phyloP scores from a whole-genome alignment of 495 filamentous ascomycete genomes.

The Hyaloscypha bicolor region DNA sequence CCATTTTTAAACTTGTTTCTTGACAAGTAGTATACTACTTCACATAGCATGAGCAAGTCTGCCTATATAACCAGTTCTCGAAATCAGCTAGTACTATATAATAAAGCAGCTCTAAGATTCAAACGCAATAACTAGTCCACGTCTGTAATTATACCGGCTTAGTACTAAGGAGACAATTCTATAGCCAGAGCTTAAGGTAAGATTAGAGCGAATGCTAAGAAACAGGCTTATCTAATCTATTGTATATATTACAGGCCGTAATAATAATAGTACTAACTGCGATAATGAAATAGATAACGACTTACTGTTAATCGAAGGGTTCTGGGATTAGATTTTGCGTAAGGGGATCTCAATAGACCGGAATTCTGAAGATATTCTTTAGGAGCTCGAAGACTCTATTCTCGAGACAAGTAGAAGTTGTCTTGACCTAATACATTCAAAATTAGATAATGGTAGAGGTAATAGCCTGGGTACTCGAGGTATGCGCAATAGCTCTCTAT shows the following conservation, averaged over 20 bases:
- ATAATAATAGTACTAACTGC: background rate
- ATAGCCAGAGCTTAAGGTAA: background rate
- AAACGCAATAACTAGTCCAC: background rate
- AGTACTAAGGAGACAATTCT: background rate
- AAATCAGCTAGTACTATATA: background rate
- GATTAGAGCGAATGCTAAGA: background rate
- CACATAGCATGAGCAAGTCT: background rate
- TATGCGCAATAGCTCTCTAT: background rate
- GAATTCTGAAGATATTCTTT: background rate
- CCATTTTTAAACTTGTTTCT: background rate
- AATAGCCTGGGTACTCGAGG: background rate
- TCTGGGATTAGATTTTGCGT: background rate
- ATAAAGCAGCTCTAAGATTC: background rate
- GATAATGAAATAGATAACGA: background rate
- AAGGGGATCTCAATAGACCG: background rate
- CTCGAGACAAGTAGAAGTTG: background rate
- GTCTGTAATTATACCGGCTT: background rate
- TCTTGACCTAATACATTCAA: background rate
- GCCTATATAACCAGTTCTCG: background rate
- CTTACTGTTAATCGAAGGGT: background rate
- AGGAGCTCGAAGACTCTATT: background rate
- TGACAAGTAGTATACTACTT: background rate
- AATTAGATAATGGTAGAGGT: background rate
- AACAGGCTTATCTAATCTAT: background rate
- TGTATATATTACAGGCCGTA: background rate